phyloP scores from a whole-genome alignment of 2,329 filamentous ascomycete genomes.

The Verticillium klebahnii region DNA sequence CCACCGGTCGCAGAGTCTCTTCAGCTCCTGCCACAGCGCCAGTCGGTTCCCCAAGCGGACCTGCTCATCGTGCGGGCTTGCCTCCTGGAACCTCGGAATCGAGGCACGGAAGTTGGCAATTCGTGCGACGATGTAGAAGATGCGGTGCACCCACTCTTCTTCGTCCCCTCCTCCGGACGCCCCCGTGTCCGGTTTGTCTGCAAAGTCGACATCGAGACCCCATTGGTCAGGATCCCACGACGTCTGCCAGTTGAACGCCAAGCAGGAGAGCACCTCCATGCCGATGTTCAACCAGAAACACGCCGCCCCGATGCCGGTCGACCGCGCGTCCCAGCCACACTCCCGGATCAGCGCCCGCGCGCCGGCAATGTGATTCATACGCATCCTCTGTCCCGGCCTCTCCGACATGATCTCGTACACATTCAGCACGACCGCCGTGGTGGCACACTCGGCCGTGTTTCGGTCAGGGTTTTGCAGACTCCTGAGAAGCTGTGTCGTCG shows the following conservation, averaged over 20 bases:
- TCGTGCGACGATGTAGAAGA: conserved; percentile 84
- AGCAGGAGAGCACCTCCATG: conserved; percentile 83
- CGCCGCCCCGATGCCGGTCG: conserved; percentile 73
- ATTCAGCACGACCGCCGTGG: conserved; percentile 81
- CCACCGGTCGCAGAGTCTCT: conserved; percentile 79
- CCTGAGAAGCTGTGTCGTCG: conserved; percentile 71
- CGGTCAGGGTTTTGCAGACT: conserved; percentile 80
- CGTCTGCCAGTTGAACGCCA: conserved; percentile 81
- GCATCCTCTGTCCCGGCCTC: conserved; percentile 54
- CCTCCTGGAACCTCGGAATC: conserved; percentile 56
- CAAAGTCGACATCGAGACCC: conserved; percentile 69
- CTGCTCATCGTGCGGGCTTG: conserved; percentile 59
- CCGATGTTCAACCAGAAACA: conserved; percentile 95
- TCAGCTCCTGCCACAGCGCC: conserved; percentile 76
- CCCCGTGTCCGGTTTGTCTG: conserved; percentile 29
- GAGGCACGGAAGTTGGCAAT: conserved; percentile 79
- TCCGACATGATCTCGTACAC: conserved; percentile 93
- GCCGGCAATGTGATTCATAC: conserved; percentile 87
- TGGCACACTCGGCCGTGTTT: conserved; percentile 79
- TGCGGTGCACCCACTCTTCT: conserved; percentile 83
- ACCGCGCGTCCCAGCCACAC: conserved; percentile 80
- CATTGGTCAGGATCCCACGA: conserved; percentile 89
- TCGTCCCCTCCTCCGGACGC: conserved; percentile 49
- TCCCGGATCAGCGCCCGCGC: conserved; percentile 83
- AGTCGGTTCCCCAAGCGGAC: conserved; percentile 59